These are phyloP conservation scores for Massariosphaeria phaeospora DNA, from an alignment of 495 filamentous ascomycete species.

Conservation along the genomic window DNA sequence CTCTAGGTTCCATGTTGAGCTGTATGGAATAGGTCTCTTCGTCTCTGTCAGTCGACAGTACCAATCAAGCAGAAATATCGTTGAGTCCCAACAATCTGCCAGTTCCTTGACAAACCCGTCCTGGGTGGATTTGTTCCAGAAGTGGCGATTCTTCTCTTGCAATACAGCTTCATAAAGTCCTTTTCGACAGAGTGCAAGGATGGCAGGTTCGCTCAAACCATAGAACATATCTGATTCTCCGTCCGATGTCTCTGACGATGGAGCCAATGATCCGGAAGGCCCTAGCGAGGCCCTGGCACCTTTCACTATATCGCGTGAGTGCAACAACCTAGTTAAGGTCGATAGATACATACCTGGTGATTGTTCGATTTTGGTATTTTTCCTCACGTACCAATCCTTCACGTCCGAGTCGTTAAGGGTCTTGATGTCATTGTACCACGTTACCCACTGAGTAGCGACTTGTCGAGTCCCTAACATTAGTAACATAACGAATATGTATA, in stretches of 20 bases:
- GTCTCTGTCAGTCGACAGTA: slow-evolving; percentile 52
- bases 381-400: slow-evolving; percentile 32
- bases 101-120: slow-evolving; percentile 49
- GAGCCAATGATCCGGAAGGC: slow-evolving; percentile 7
- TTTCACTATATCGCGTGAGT: slow-evolving; percentile 7
- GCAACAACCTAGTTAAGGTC: neutral
- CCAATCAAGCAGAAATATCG: slow-evolving; percentile 57
- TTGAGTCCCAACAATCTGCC: slow-evolving; percentile 51
- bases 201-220: slow-evolving; percentile 36
- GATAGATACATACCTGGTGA: neutral
- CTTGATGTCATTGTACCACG: slow-evolving; percentile 36
- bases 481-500: slow-evolving; percentile 32
- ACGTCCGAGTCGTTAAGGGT: slow-evolving; percentile 37
- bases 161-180: slow-evolving; percentile 46
- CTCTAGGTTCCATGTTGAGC: slow-evolving; percentile 59
- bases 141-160: slow-evolving; percentile 43
- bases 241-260: neutral
- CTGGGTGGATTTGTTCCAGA: slow-evolving; percentile 43
- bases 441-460: slow-evolving; percentile 36
- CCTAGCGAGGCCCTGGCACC: slow-evolving; percentile 17
- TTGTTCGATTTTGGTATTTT: slow-evolving; percentile 1
- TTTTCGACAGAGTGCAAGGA: slow-evolving; percentile 45
- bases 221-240: slow-evolving; percentile 21
- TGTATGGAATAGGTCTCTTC: slow-evolving; percentile 52
- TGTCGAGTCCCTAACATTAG: slow-evolving; percentile 41